Percentiles rank a stretch among this genome's conserved stretches.
Conservation (phyloP, 2,329 filamentous ascomycete genomes). For the Aspergillus jensenii region DNA sequence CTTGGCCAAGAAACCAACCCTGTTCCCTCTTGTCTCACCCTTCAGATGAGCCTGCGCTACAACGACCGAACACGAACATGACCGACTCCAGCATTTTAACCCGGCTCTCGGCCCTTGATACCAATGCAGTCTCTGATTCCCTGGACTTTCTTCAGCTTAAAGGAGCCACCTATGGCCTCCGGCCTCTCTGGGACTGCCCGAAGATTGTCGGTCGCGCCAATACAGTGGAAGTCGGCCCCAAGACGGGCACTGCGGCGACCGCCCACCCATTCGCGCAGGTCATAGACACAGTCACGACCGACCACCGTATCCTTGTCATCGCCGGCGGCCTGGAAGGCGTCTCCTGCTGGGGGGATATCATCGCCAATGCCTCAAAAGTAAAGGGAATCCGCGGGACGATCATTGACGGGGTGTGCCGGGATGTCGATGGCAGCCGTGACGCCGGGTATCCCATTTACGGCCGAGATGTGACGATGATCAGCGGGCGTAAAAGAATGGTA, state of each 20-base stretch:
- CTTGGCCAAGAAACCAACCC: too few species aligned
- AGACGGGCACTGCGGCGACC: conserved; percentile 4
- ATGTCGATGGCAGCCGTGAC: conserved; percentile 35
- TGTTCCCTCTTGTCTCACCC: too few species aligned
- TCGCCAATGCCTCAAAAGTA: conserved; percentile 22
- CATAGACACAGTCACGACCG: conserved; percentile 11
- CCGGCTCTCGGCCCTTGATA: conserved; percentile 20
- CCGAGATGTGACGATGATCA: conserved; percentile 32
- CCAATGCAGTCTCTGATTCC: conserved; percentile 24
- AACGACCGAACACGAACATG: too few species aligned
- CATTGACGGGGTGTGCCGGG: conserved; percentile 34
- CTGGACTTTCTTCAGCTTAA: conserved; percentile 23
- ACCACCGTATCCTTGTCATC: conserved; percentile 24
- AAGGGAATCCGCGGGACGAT: conserved; percentile 30
- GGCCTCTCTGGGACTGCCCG: conserved; percentile 23
- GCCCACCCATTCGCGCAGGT: neutral
- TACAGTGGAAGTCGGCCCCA: conserved; percentile 20
- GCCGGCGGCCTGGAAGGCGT: conserved; percentile 18
- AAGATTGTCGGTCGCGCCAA: conserved; percentile 24
- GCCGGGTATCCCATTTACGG: conserved; percentile 37
- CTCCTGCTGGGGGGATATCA: conserved; percentile 26
- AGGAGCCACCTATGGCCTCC: conserved; percentile 22
- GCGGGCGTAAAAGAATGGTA: neutral
- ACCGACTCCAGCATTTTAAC: too few species aligned
- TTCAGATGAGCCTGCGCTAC: too few species aligned